phyloP scores from a whole-genome alignment of 2,329 filamentous ascomycete genomes.

The Raffaelea albimanens region DNA sequence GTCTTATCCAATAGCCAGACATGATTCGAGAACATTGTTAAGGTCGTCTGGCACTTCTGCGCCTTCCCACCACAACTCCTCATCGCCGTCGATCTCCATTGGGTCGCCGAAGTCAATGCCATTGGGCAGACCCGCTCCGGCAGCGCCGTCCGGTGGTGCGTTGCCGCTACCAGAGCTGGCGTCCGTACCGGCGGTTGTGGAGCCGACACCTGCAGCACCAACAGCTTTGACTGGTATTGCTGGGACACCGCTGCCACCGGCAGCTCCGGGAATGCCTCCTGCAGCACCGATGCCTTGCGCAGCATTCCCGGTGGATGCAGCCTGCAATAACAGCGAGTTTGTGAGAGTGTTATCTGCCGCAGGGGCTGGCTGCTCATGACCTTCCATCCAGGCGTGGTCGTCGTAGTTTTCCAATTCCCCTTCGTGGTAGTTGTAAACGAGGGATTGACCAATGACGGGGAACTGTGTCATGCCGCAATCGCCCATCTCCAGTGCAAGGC shows the following conservation, averaged over 20 bases:
- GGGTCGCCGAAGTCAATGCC: conserved; percentile 37
- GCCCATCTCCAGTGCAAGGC: conserved; percentile 65
- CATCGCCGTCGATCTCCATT: conserved; percentile 53
- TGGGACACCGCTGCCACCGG: neutral
- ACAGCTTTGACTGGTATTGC: neutral
- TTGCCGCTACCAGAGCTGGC: neutral
- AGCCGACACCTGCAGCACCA: neutral
- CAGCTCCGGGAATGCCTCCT: neutral
- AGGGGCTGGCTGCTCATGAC: conserved; percentile 13
- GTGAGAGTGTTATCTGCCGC: neutral
- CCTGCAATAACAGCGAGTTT: no score
- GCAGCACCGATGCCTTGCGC: neutral
- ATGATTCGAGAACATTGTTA: conserved; percentile 48
- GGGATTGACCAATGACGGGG: conserved; percentile 61
- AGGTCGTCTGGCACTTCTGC: conserved; percentile 38
- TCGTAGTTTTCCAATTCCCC: conserved; percentile 62
- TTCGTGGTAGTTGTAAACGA: conserved; percentile 64
- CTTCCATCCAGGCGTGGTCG: conserved; percentile 46
- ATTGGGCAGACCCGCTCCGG: conserved; percentile 24
- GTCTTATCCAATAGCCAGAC: conserved; percentile 36
- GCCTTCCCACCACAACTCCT: conserved; percentile 51
- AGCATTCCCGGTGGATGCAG: no score
- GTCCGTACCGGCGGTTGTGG: neutral
- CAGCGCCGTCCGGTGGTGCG: neutral
- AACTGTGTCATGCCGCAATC: conserved; percentile 70